These are phyloP conservation scores for Limnanthes douglasii DNA, from an alignment of 345 rosid genomes.

Conservation along the genomic window DNA sequence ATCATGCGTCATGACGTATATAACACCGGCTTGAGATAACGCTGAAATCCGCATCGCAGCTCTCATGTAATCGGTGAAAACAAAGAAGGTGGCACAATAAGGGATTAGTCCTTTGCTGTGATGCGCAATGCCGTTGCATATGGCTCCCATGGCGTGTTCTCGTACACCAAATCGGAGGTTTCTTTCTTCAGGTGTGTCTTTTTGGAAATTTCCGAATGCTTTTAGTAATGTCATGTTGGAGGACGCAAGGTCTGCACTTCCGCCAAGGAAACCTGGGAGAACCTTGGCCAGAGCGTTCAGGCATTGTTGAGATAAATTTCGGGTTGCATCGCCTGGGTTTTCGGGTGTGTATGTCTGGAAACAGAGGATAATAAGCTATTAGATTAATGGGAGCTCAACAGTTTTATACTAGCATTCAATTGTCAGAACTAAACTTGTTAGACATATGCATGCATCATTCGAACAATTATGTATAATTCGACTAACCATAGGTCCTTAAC, in stretches of 20 bases:
- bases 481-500: no score
- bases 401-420: no score
- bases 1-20: constrained; percentile 98
- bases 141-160: constrained; percentile 98
- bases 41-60: constrained; percentile 95
- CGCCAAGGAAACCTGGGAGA: constrained; percentile 89
- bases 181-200: constrained; percentile 82
- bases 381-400: no score
- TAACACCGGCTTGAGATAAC: constrained; percentile 72
- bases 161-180: constrained; percentile 92
- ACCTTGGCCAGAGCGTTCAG: constrained; percentile 74
- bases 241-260: constrained; percentile 98
- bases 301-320: constrained; percentile 82
- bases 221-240: constrained; percentile 96
- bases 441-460: no score
- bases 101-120: constrained; percentile 92
- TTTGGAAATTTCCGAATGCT: constrained; percentile 82
- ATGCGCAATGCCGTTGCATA: constrained; percentile 81
- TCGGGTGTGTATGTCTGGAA: constrained; percentile 76
- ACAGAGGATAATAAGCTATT: constrained; percentile 9
- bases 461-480: no score
- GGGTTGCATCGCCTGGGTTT: constrained; percentile 84
- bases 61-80: constrained; percentile 99
- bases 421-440: no score
- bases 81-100: constrained; percentile 98